phyloP scores from a whole-genome alignment of 305 asterid genomes.

The Fraxinus angustifolia region DNA sequence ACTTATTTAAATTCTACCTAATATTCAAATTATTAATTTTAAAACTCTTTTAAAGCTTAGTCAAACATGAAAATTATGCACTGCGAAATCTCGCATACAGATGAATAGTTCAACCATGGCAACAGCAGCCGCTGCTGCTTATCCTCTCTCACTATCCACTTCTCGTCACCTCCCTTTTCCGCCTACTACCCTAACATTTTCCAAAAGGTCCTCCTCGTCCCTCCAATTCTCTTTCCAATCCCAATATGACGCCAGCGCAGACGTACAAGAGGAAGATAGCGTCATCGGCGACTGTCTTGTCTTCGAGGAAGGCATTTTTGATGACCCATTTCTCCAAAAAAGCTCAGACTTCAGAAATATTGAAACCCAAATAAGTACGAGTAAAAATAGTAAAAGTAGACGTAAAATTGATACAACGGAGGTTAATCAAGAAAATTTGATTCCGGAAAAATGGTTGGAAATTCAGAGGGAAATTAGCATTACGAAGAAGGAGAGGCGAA shows the following conservation, averaged over 20 bases:
- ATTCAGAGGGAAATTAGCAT: constrained; percentile 62
- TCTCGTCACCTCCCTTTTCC: constrained; percentile 23
- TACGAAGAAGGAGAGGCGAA: constrained; percentile 81
- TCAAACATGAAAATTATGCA: neutral
- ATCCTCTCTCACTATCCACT: constrained; percentile 16
- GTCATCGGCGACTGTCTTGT: constrained; percentile 84
- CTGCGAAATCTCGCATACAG: neutral
- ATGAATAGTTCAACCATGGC: constrained; percentile 24
- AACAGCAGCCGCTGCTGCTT: constrained; percentile 3
- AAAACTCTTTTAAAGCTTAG: neutral
- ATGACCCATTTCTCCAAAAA: constrained; percentile 55
- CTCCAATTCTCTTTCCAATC: constrained; percentile 30
- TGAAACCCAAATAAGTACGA: constrained; percentile 10
- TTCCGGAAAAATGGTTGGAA: constrained; percentile 77
- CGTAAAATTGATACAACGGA: constrained; percentile 5
- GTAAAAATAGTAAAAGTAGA: constrained; percentile 12
- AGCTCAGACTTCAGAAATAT: neutral
- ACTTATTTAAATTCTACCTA: too few species aligned
- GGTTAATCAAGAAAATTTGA: constrained; percentile 56
- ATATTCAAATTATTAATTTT: too few species aligned
- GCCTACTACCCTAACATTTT: constrained; percentile 1
- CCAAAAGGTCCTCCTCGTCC: constrained; percentile 9
- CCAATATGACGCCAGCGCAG: constrained; percentile 25
- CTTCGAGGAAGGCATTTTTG: constrained; percentile 76
- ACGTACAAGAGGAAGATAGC: constrained; percentile 43